phyloP scores from a whole-genome alignment of 352 stramenopile genomes.

The Globisporangium emineosum region DNA sequence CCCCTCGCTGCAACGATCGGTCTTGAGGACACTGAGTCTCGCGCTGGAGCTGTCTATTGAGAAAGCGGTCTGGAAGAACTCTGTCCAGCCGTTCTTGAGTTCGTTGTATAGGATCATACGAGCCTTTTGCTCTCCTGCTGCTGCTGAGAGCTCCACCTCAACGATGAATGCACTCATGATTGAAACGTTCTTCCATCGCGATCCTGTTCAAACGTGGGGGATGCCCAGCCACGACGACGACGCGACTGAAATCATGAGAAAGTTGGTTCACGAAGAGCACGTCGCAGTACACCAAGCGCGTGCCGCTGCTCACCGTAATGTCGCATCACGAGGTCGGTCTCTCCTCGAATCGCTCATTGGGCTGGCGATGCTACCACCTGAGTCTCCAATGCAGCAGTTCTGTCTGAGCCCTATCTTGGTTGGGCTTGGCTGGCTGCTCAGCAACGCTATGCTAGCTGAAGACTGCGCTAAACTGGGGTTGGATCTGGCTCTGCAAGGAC shows the following conservation, averaged over 20 bases:
- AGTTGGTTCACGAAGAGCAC: slow-evolving; percentile 15
- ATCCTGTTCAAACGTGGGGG: neutral
- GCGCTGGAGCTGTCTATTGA: slow-evolving; percentile 15
- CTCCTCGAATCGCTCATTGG: slow-evolving; percentile 12
- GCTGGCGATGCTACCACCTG: slow-evolving; percentile 5
- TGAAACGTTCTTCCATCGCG: slow-evolving; percentile 8
- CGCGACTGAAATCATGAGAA: neutral
- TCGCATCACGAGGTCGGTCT: slow-evolving; percentile 1
- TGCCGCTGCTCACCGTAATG: neutral
- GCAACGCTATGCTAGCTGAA: neutral
- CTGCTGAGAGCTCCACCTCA: neutral
- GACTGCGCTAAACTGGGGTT: slow-evolving; percentile 13
- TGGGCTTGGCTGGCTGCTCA: slow-evolving; percentile 15
- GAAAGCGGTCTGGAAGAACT: slow-evolving; percentile 17
- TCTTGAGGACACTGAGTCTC: slow-evolving; percentile 12
- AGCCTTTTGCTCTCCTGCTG: slow-evolving; percentile 2
- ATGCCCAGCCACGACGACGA: neutral
- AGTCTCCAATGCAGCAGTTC: slow-evolving; percentile 7
- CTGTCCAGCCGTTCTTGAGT: slow-evolving; percentile 8
- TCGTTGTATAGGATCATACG: slow-evolving; percentile 14
- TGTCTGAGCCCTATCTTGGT: slow-evolving; percentile 10
- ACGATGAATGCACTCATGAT: slow-evolving; percentile 15
- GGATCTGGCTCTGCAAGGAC: slow-evolving; percentile 6
- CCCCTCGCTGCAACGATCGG: neutral
- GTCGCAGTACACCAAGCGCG: neutral